These are phyloP conservation scores for Starmerella scarabaei DNA, from an alignment of 805 yeast species.

Conservation along the genomic window DNA sequence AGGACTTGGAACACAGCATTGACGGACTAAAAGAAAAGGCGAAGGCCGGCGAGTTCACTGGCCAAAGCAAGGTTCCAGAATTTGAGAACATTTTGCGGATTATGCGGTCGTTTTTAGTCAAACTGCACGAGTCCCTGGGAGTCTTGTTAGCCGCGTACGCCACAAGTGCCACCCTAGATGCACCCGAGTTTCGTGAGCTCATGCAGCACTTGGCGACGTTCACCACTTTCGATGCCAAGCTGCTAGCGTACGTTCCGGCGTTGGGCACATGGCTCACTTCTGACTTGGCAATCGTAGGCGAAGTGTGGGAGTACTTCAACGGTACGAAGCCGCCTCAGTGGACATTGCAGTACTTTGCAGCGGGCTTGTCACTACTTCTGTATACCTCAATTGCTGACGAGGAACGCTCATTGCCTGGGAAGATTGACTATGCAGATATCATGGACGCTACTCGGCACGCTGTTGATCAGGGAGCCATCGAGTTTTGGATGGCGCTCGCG, in stretches of 20 bases:
- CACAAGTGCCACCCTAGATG: slow-evolving; percentile 12
- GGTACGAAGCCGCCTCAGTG: slow-evolving; percentile 12
- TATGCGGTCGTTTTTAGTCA: slow-evolving; percentile 48
- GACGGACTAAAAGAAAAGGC: slow-evolving; percentile 37
- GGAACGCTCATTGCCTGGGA: slow-evolving; percentile 1
- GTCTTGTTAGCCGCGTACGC: slow-evolving; percentile 42
- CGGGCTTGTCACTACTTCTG: slow-evolving; percentile 21
- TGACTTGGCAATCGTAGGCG: no score
- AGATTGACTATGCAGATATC: slow-evolving; percentile 8
- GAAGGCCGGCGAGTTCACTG: slow-evolving; percentile 42
- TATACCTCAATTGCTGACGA: slow-evolving; percentile 14
- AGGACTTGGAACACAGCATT: slow-evolving; percentile 44
- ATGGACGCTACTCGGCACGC: slow-evolving; percentile 21
- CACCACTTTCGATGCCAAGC: slow-evolving; percentile 43
- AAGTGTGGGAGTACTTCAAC: slow-evolving; percentile 8
- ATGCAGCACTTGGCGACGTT: slow-evolving; percentile 37
- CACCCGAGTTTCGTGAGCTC: slow-evolving; percentile 31
- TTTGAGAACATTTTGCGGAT: slow-evolving; percentile 40
- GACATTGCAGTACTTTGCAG: slow-evolving; percentile 23
- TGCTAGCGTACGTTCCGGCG: slow-evolving; percentile 54
- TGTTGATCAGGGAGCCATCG: slow-evolving; percentile 30
- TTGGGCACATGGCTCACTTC: slow-evolving; percentile 20
- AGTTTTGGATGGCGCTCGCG: slow-evolving; percentile 28
- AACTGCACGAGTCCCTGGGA: slow-evolving; percentile 60
- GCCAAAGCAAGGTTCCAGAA: slow-evolving; percentile 31